Percentiles rank a stretch among this genome's conserved stretches.
Evolutionary conservation across 208 protist genomes (phyloP).

Genomic region (Phytomonas sp.): DNA sequence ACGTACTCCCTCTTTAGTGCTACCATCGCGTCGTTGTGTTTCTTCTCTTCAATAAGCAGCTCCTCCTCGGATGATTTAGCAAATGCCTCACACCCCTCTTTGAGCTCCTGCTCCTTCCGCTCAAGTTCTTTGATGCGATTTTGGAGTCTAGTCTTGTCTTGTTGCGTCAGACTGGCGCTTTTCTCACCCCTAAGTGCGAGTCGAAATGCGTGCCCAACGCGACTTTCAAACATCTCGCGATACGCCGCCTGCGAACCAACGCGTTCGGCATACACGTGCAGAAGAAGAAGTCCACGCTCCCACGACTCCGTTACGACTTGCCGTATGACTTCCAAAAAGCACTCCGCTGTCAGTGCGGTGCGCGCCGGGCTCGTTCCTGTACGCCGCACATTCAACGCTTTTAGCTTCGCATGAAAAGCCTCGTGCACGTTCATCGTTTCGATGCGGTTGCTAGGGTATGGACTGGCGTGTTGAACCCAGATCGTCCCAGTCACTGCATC

Average conservation of each 20-base stretch:
- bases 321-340: conserved; percentile 82
- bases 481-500: conserved; percentile 40
- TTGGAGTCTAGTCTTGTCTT: conserved; percentile 41
- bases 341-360: conserved; percentile 71
- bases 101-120: conserved; percentile 54
- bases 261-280: conserved; percentile 72
- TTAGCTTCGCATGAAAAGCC: conserved; percentile 26
- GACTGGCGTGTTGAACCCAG: conserved; percentile 83
- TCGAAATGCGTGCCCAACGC: conserved; percentile 79
- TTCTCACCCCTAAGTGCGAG: conserved; percentile 84
- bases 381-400: conserved; percentile 15
- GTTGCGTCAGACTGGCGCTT: conserved; percentile 52
- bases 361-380: conserved; percentile 74
- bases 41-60: conserved; percentile 70
- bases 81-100: conserved; percentile 54
- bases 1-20: conserved; percentile 73
- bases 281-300: conserved; percentile 77
- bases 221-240: conserved; percentile 74
- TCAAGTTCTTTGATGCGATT: conserved; percentile 35
- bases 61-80: conserved; percentile 61
- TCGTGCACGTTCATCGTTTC: conserved; percentile 58
- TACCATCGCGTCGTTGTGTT: conserved; percentile 62
- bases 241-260: conserved; percentile 71
- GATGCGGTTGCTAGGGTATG: conserved; percentile 54
- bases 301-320: conserved; percentile 76